phyloP scores from a whole-genome alignment of 108 stramenopile genomes.

The Skeletonema menzelii region DNA sequence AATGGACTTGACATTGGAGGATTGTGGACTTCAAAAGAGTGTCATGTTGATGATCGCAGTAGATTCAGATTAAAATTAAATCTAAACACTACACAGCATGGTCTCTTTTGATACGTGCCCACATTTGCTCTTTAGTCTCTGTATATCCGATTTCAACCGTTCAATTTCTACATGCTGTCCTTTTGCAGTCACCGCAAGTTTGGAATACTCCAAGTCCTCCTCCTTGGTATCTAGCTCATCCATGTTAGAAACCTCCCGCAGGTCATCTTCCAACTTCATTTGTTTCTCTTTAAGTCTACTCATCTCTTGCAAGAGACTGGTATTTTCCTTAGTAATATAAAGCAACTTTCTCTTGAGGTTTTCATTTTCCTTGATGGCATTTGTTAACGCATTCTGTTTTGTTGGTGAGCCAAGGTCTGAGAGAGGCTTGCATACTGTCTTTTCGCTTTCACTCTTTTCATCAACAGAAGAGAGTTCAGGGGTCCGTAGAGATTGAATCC shows the following conservation, averaged over 20 bases:
- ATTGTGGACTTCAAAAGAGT: slow-evolving; percentile 20
- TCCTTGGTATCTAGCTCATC: neutral
- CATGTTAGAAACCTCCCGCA: slow-evolving; percentile 5
- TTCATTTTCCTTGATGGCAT: slow-evolving; percentile 12
- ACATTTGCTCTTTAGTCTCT: neutral
- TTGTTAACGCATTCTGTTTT: neutral
- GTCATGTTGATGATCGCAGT: slow-evolving; percentile 22
- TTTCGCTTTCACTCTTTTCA: neutral
- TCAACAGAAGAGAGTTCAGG: neutral
- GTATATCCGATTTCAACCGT: slow-evolving; percentile 23
- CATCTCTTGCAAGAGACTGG: slow-evolving; percentile 28
- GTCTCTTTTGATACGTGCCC: slow-evolving; percentile 3
- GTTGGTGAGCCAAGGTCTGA: neutral
- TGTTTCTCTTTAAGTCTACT: slow-evolving; percentile 19
- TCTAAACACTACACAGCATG: neutral
- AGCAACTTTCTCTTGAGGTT: slow-evolving; percentile 16
- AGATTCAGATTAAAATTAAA: slow-evolving; percentile 13
- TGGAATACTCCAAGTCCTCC: slow-evolving; percentile 8
- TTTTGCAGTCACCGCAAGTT: neutral
- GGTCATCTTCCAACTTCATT: slow-evolving; percentile 12
- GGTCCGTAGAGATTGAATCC: neutral
- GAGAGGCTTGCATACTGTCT: neutral
- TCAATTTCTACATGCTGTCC: slow-evolving; percentile 19
- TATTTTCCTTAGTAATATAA: slow-evolving; percentile 28
- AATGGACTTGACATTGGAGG: slow-evolving; percentile 9